Evolutionary conservation across 1,284 basidiomycete genomes (phyloP), one percentile per base, ranked within the genome.

Genomic region (Trametes polyzona): DNA sequence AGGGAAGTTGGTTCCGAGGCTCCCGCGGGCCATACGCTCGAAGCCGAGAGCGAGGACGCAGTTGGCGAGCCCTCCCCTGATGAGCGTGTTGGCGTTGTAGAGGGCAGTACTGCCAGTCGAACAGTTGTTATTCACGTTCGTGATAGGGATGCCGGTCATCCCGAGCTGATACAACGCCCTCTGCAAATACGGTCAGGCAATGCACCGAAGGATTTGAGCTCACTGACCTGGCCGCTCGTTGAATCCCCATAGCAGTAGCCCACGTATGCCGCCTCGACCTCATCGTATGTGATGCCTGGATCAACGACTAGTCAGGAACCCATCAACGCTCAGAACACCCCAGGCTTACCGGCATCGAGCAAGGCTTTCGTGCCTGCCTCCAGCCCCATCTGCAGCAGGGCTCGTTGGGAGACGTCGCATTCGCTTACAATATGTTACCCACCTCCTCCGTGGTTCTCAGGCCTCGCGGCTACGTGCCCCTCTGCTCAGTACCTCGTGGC

Each of bases 61-160:
- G 54, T 93, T 88, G 3, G 79, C 86, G 58, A 87, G 80, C 10
- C 88, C 89, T 23, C 81, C 82, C 65, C 86, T 88, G 42, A 93
- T 82, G 21, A 82, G 78, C 35, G 82, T 83, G 65, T 86, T 87
- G 3, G 87, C 88, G 37, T 88, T 80, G 68, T 82, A 88, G 16
- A 93, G 77, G 3, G 91, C 91, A 0, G 88, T 83, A 47, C 86
- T 88, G 2, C 90, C 90, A 0, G 90, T 92, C 1, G 88, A 87
- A 65, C 91, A 92, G 69, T 92, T 92, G 73, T 93, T 93, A 75
- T 92, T 93, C 48, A 93, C 90, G 66, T 95, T 95, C 50, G 90
- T 83, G 66, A 95, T 89, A 1, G 93, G 93, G 58, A 95, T 94
- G 24, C 84, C 81, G 4, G 92, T 95, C 72, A 95, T 79, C 16